Conservation (phyloP, 176 grass and related monocot genomes). For the Poa annua region DNA sequence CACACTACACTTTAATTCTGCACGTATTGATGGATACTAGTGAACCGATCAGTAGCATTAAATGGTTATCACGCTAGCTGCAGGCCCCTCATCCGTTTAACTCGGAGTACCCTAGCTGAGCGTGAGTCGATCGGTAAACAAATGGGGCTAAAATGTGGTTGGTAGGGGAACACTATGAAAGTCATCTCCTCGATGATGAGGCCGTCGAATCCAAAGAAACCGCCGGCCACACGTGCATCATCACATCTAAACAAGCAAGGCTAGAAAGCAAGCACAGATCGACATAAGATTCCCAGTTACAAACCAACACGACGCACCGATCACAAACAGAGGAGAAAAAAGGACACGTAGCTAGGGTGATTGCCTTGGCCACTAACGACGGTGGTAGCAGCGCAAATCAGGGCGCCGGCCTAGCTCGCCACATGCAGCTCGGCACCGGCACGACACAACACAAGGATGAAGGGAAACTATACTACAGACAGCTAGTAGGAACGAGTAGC, state of each 20-base stretch:
- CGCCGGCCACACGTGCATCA: conserved; percentile 33
- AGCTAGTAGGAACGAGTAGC: neutral
- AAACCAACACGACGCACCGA: neutral
- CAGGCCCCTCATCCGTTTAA: no score
- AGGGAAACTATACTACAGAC: conserved; percentile 25
- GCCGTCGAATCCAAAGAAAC: conserved; percentile 20
- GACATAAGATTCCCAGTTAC: conserved; percentile 35
- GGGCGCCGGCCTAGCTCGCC: neutral
- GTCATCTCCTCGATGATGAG: neutral
- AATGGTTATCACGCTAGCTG: no score
- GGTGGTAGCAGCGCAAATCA: conserved; percentile 29
- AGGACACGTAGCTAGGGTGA: conserved; percentile 35
- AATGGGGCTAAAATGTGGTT: no score
- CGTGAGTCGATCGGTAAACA: no score
- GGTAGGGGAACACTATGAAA: neutral
- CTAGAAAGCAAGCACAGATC: neutral
- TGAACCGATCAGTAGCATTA: no score
- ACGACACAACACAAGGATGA: neutral
- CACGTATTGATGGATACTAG: conserved; percentile 28
- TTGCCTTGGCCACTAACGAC: neutral
- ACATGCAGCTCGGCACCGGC: conserved; percentile 32
- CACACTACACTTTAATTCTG: no score
- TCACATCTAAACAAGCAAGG: conserved; percentile 27
- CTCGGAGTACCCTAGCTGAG: no score
- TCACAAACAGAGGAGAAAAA: conserved; percentile 4